Evolutionary conservation across 73 alveolate species (phyloP).

Genomic region (Paramecium sexaurelia): DNA sequence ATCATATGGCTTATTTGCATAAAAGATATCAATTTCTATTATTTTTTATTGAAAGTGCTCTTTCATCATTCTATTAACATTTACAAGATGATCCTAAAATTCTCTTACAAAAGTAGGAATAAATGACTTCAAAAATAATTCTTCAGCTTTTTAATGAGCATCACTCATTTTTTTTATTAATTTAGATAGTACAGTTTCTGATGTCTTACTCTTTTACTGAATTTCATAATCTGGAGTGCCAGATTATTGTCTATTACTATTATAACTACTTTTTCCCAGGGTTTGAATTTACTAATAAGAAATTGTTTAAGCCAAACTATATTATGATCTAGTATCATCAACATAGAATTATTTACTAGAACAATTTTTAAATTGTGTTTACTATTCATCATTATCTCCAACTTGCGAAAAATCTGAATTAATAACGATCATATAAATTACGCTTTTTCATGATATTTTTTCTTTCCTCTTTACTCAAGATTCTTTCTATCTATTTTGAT

Average conservation of each 20-base stretch:
- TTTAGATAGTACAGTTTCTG: background rate
- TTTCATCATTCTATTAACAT: constrained; percentile 27
- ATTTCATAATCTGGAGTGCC: background rate
- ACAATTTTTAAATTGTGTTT: background rate
- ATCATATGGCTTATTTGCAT: constrained; percentile 10
- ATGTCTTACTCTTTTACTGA: background rate
- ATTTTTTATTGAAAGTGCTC: background rate
- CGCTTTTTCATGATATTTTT: background rate
- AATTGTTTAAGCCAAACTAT: background rate
- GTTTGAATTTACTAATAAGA: background rate
- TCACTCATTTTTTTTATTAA: constrained; percentile 7
- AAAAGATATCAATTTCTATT: constrained; percentile 8
- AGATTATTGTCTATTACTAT: background rate
- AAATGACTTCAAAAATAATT: background rate
- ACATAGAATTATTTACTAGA: background rate
- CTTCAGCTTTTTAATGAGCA: constrained; percentile 1
- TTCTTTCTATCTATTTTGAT: background rate
- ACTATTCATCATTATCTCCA: background rate
- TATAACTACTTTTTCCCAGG: background rate
- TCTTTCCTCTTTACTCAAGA: background rate
- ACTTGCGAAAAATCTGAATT: background rate
- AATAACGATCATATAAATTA: background rate
- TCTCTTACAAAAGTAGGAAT: background rate
- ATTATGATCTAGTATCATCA: constrained; percentile 5
- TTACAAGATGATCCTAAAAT: background rate